phyloP scores from a whole-genome alignment of 169 alveolate genomes.

The Plasmodium malariae region DNA sequence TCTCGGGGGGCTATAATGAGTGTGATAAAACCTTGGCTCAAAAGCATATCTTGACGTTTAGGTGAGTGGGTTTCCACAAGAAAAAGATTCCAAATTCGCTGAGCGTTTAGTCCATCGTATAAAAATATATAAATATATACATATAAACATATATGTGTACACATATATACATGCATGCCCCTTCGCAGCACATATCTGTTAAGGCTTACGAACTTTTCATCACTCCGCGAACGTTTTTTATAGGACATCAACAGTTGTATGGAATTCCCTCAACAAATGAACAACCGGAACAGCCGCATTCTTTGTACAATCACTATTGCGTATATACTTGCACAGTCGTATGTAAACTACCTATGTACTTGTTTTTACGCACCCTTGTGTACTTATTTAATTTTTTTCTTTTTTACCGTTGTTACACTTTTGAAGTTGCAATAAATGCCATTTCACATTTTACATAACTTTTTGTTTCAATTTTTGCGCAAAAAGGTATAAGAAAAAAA shows the following conservation, averaged over 20 bases:
- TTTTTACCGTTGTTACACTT: no score
- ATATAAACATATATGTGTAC: not conserved
- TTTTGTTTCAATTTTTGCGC: not conserved
- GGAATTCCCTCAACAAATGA: not conserved
- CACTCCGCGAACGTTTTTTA: not conserved
- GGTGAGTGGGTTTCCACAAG: not conserved
- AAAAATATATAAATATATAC: not conserved
- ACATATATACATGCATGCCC: no score
- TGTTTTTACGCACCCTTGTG: no score
- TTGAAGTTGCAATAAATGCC: no score
- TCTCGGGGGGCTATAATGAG: conserved; percentile 57
- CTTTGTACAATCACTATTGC: not conserved
- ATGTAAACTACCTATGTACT: no score
- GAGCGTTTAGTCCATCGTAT: no score
- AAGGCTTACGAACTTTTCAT: not conserved
- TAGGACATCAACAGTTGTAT: conserved; percentile 24
- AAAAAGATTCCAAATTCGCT: not conserved
- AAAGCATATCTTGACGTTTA: conserved; percentile 45
- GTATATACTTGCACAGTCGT: no score
- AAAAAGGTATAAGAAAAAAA: not conserved
- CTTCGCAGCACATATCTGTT: no score
- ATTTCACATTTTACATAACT: not conserved
- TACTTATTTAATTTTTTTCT: no score
- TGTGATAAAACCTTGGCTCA: conserved; percentile 12
- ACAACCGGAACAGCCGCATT: not conserved